A percentile compares a stretch with the other conserved stretches of the same genome.
These are phyloP conservation scores for Zancudomyces culisetae DNA, from an alignment of 371 early-diverging fungal species.

Conservation along the genomic window DNA sequence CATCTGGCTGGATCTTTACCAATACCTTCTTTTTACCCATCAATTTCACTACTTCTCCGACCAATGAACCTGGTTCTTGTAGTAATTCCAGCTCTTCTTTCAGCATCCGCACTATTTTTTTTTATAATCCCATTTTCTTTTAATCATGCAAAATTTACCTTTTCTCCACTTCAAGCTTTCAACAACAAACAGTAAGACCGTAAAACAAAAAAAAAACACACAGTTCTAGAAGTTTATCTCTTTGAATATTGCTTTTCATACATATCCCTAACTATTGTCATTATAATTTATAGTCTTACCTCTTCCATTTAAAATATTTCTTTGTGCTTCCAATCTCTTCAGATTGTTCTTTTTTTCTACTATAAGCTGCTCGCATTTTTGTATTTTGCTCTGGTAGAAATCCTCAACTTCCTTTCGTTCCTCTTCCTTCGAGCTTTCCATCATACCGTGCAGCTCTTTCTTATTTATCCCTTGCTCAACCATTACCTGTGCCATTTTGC, in stretches of 20 bases:
- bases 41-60: constrained; percentile 97
- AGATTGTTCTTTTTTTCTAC: constrained; percentile 86
- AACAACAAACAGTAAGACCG: neutral
- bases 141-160: no score
- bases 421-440: neutral
- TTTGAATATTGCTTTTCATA: neutral
- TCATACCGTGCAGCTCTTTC: no score
- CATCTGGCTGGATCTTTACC: constrained; percentile 94
- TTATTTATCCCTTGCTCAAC: no score
- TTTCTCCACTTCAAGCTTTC: no score
- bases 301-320: constrained; percentile 92
- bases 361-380: constrained; percentile 72
- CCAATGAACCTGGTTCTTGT: constrained; percentile 94
- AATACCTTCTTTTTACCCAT: constrained; percentile 99
- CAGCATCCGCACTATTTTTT: constrained; percentile 69
- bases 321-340: constrained; percentile 94
- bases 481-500: no score
- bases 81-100: constrained; percentile 95
- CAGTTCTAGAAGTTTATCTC: neutral
- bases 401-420: constrained; percentile 12
- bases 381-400: constrained; percentile 63
- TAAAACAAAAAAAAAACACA: neutral
- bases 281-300: constrained; percentile 24
- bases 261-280: neutral
- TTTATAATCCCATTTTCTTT: no score